phyloP scores from a whole-genome alignment of 108 stramenopile species.

The Conticribra guillardii region DNA sequence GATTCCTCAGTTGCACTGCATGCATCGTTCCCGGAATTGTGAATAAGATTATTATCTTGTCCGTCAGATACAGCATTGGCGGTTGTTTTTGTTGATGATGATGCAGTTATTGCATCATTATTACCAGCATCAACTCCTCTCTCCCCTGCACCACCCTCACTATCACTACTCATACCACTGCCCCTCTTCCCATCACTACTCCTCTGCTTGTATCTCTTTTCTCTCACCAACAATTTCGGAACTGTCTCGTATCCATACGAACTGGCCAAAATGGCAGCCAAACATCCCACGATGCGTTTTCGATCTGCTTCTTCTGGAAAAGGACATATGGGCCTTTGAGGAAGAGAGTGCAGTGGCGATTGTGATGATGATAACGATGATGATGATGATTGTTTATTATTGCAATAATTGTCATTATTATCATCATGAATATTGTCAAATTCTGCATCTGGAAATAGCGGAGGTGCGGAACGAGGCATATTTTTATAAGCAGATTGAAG shows the following conservation, averaged over 20 bases:
- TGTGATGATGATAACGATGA: not conserved
- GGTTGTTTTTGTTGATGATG: too few species aligned
- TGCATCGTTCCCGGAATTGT: too few species aligned
- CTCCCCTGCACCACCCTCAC: too few species aligned
- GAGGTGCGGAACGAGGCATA: not conserved
- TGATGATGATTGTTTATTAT: constrained; percentile 1
- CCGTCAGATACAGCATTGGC: too few species aligned
- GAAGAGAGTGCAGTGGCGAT: constrained; percentile 29
- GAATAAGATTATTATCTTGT: too few species aligned
- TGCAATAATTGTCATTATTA: too few species aligned
- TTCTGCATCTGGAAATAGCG: not conserved
- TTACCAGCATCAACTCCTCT: too few species aligned
- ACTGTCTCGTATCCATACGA: constrained; percentile 67
- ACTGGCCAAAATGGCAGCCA: constrained; percentile 78
- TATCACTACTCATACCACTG: too few species aligned
- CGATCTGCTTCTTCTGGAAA: constrained; percentile 46
- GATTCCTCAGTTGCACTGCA: too few species aligned
- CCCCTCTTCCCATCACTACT: not conserved
- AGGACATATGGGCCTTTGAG: constrained; percentile 24
- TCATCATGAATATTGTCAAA: not conserved
- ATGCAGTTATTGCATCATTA: too few species aligned
- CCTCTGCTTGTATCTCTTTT: not conserved
- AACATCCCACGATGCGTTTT: constrained; percentile 61
- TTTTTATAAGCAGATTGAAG: constrained; percentile 2
- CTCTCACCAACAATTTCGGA: constrained; percentile 41